A percentile compares a stretch with the other conserved stretches of the same genome.
These are phyloP conservation scores for Kwoniella dendrophila DNA, from an alignment of 768 basidiomycete species.

Conservation along the genomic window DNA sequence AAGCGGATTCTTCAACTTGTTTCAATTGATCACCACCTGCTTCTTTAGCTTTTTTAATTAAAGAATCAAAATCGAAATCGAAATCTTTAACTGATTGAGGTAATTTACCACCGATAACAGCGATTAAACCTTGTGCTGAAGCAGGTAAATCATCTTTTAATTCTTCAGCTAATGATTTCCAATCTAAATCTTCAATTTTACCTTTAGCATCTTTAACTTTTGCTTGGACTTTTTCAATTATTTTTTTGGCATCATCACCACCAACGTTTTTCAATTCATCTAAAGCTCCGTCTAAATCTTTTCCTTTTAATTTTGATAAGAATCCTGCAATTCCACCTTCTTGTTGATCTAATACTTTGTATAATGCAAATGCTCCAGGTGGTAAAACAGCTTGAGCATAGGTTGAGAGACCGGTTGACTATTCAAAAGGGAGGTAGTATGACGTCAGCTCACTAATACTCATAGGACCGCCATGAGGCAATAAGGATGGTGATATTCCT, in stretches of 20 bases:
- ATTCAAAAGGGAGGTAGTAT: background rate
- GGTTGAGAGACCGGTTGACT: conserved; percentile 11
- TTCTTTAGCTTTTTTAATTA: conserved; percentile 49
- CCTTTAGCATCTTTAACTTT: conserved; percentile 51
- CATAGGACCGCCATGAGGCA: background rate
- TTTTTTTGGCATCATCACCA: conserved; percentile 50
- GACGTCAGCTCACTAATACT: background rate
- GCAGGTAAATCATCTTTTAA: conserved; percentile 49
- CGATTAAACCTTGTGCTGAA: conserved; percentile 43
- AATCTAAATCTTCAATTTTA: conserved; percentile 51
- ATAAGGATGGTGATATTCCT: too few species aligned
- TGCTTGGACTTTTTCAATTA: conserved; percentile 50
- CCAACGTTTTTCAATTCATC: conserved; percentile 52
- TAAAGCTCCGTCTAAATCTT: conserved; percentile 47
- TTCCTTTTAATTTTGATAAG: conserved; percentile 48
- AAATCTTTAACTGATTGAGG: conserved; percentile 30
- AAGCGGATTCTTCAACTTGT: conserved; percentile 50
- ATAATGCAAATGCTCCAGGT: conserved; percentile 43
- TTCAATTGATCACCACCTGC: conserved; percentile 49
- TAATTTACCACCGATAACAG: conserved; percentile 48
- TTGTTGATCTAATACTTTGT: conserved; percentile 37
- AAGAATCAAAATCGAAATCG: conserved; percentile 35
- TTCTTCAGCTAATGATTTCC: conserved; percentile 45
- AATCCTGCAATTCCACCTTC: conserved; percentile 49
- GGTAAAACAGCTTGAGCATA: conserved; percentile 40